Evolutionary conservation across 495 filamentous ascomycete species (phyloP), one percentile per base, ranked within the genome.

Genomic region (Darksidea phi): DNA sequence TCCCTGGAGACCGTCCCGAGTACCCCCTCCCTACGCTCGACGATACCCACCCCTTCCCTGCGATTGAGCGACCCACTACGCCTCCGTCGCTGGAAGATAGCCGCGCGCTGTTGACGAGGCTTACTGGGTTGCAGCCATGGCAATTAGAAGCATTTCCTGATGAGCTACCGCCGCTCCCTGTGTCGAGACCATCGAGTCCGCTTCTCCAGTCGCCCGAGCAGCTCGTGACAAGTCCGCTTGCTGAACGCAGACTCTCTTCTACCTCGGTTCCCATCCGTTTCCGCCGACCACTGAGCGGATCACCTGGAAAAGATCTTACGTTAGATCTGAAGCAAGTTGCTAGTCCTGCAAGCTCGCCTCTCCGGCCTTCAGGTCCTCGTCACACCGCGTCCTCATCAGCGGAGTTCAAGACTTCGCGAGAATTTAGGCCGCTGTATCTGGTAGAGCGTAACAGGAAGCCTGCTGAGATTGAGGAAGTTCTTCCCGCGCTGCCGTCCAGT

Each of bases 381-480:
- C 68, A 71, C 48, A 54, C 59, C 48, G 65, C 70, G 21, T 24
- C 63, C 8, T 38, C 53, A n/a, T 76, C 74, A 4, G 64, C 55
- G 7, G 73, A 75, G 60, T 72, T 72, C 65, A 66, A 57, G 42
- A 42, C 28, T 15, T 61, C 61, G 7, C 57, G 66, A 12, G 73
- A 74, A 25, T 70, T 72, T 52, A 57, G 73, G 21, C 76, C 76
- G 6, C 46, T 78, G 20, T 77, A 76, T 57, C 70, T 78, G 15
- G 64, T 77, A 10, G 76, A 78, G 52, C 64, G 70, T 11, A 76
- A 76, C 49, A 69, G 72, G 8, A 71, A 74, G 34, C 57, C 67
- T 2, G 63, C 60, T 15, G 74, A 76, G 26, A 58, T 70, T 18
- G 74, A 76, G 45, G 74, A 76, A 37, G 42, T 57, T 8, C 48